Evolutionary conservation across 179 eudicot species (phyloP).

Genomic region (Spergularia azorica): DNA sequence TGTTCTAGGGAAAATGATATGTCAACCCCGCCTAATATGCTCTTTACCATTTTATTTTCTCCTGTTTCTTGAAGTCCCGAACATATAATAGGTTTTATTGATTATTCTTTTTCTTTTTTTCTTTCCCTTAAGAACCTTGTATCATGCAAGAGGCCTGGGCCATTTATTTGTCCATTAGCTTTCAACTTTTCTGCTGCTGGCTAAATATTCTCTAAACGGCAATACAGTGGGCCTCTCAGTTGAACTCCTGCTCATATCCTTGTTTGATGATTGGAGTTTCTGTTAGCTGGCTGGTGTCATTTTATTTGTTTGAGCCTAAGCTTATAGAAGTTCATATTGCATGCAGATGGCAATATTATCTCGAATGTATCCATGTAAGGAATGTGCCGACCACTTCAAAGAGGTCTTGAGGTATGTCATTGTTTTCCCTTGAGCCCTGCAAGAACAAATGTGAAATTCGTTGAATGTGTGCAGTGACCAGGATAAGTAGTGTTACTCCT

Average conservation of each 20-base stretch:
- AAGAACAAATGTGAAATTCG: neutral
- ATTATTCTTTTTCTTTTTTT: too few species aligned
- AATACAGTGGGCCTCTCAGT: neutral
- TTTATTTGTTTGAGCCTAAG: neutral
- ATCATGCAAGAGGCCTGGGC: too few species aligned
- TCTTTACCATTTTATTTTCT: too few species aligned
- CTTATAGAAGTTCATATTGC: slow-evolving; percentile 10
- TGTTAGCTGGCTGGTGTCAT: neutral
- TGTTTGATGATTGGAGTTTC: neutral
- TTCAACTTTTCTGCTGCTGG: neutral
- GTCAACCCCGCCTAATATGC: too few species aligned
- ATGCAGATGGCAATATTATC: slow-evolving; percentile 63
- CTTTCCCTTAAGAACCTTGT: too few species aligned
- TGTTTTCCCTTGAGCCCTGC: neutral
- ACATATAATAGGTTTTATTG: too few species aligned
- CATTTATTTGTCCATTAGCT: too few species aligned
- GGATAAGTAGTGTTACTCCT: neutral
- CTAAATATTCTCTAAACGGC: neutral
- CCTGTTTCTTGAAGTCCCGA: too few species aligned
- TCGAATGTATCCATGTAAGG: slow-evolving; percentile 74
- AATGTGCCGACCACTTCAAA: slow-evolving; percentile 68
- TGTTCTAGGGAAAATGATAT: too few species aligned
- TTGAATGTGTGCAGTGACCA: neutral
- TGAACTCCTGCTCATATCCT: neutral
- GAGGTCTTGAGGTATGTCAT: slow-evolving; percentile 49